Percentiles rank a stretch among this genome's conserved stretches.
Evolutionary conservation across 2,329 filamentous ascomycete species (phyloP).

Genomic region (Ploettnerulaceae sp.): DNA sequence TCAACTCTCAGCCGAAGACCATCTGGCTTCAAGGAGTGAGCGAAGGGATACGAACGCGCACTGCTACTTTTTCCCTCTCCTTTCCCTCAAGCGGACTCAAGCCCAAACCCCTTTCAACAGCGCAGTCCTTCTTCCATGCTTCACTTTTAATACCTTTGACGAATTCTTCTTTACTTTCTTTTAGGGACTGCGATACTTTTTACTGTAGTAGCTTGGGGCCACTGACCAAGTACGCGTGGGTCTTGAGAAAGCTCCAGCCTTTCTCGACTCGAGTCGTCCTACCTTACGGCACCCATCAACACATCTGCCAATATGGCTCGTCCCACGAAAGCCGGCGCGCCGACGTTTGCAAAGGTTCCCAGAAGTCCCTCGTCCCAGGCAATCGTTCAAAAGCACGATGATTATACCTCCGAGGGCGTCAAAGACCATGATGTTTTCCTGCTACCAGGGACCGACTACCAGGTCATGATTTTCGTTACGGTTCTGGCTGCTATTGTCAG

Average conservation of each 20-base stretch:
- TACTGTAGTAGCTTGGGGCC: neutral
- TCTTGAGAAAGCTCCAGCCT: constrained; percentile 21
- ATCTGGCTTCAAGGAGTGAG: constrained; percentile 25
- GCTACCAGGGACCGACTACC: constrained; percentile 78
- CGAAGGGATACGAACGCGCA: constrained; percentile 20
- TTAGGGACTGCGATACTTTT: constrained; percentile 18
- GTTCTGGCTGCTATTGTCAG: constrained; percentile 73
- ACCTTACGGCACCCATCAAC: constrained; percentile 7
- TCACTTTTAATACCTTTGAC: constrained; percentile 26
- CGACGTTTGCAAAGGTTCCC: constrained; percentile 15
- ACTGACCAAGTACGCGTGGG: constrained; percentile 19
- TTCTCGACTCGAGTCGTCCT: constrained; percentile 13
- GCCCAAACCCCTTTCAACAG: constrained; percentile 13
- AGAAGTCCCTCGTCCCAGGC: constrained; percentile 15
- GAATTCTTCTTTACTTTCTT: constrained; percentile 29
- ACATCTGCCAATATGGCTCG: constrained; percentile 27
- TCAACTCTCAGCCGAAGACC: constrained; percentile 13
- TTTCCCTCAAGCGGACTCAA: constrained; percentile 10
- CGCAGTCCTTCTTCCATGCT: constrained; percentile 28
- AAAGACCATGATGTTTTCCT: constrained; percentile 88
- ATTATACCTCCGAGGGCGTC: constrained; percentile 75
- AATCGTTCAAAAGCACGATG: constrained; percentile 34
- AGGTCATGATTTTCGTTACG: constrained; percentile 67
- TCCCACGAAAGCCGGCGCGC: constrained; percentile 21
- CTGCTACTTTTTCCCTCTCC: constrained; percentile 1